Percentiles rank a stretch among this genome's conserved stretches.
Evolutionary conservation across 305 asterid genomes (phyloP).

Genomic region (Plantago lanceolata): DNA sequence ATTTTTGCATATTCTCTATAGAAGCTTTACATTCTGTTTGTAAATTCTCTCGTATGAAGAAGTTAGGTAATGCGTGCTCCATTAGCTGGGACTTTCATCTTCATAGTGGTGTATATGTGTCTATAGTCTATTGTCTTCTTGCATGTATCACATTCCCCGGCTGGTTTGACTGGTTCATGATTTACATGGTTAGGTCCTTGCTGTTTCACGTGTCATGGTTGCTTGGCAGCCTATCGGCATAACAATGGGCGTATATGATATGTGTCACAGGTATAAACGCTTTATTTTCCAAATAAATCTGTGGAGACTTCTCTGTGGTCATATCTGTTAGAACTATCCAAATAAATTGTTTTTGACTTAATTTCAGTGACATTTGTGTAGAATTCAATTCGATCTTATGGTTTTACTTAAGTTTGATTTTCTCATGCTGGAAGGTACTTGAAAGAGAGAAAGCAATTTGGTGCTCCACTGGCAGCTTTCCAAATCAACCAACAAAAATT

Average conservation of each 20-base stretch:
- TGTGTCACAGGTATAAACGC: conserved; percentile 88
- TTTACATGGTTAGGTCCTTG: conserved; percentile 68
- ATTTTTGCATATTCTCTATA: neutral
- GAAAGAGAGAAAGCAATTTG: conserved; percentile 94
- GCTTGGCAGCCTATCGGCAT: conserved; percentile 98
- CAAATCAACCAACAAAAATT: conserved; percentile 89
- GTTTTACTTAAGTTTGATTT: conserved; percentile 9
- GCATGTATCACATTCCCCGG: no score
- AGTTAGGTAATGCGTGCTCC: neutral
- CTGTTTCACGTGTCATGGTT: conserved; percentile 93
- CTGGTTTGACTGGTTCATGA: conserved; percentile 15
- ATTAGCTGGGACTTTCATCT: no score
- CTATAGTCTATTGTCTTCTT: no score
- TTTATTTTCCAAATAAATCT: neutral
- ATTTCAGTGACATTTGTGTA: neutral
- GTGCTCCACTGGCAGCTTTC: conserved; percentile 94
- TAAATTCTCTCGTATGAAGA: neutral
- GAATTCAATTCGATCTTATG: neutral
- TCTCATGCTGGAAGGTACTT: conserved; percentile 54
- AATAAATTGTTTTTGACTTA: neutral
- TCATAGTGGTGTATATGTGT: no score
- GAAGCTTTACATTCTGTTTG: neutral
- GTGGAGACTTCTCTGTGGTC: neutral
- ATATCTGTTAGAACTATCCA: no score
- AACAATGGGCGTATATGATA: conserved; percentile 92